Percentiles rank a stretch among this genome's conserved stretches.
Evolutionary conservation across 768 basidiomycete genomes (phyloP).

Genomic region (Gymnopilus dilepis): DNA sequence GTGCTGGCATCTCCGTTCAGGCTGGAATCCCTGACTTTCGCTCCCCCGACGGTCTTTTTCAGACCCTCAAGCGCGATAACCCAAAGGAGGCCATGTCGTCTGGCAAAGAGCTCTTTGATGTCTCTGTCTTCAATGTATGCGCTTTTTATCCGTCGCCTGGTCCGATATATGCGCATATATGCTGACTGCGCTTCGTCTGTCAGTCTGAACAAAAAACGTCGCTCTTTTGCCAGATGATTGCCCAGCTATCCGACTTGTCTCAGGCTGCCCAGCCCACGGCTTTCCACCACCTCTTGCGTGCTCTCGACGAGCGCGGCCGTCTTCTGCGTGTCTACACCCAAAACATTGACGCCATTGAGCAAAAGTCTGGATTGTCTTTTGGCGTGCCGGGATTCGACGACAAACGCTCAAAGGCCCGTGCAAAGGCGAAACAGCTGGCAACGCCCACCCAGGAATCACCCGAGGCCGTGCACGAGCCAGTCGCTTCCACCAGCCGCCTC

Average conservation of each 20-base stretch:
- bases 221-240: conserved; percentile 90
- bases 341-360: conserved; percentile 91
- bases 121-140: conserved; percentile 84
- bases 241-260: conserved; percentile 76
- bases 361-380: conserved; percentile 84
- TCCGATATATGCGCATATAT: not conserved
- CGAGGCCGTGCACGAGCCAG: conserved; percentile 3
- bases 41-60: conserved; percentile 81
- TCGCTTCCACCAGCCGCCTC: conserved; percentile 36
- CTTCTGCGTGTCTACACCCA: conserved; percentile 91
- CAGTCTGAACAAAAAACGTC: conserved; percentile 79
- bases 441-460: conserved; percentile 15
- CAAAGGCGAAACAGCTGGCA: conserved; percentile 43
- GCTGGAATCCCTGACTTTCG: conserved; percentile 93
- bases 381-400: conserved; percentile 77
- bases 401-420: conserved; percentile 57
- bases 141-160: not conserved
- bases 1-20: conserved; percentile 87
- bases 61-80: conserved; percentile 77
- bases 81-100: conserved; percentile 72
- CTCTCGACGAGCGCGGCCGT: conserved; percentile 75
- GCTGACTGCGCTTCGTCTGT: conserved; percentile 12
- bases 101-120: conserved; percentile 90
- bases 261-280: conserved; percentile 75
- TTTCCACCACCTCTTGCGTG: conserved; percentile 78